Conservation (phyloP, 495 filamentous ascomycete species). For the Rhypophila decipiens region DNA sequence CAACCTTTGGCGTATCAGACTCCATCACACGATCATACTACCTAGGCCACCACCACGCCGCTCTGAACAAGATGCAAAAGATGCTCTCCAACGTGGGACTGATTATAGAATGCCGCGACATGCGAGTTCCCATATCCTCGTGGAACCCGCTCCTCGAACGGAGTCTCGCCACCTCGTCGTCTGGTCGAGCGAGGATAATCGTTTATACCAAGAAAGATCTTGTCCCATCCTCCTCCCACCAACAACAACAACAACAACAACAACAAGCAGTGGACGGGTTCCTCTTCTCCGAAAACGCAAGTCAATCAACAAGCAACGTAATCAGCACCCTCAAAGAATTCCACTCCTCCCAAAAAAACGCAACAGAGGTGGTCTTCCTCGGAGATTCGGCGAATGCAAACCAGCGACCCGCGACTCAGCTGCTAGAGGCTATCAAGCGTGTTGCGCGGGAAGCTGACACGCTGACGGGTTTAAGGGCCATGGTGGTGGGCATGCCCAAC, state of each 20-base stretch:
- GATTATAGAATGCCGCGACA: slow-evolving; percentile 92
- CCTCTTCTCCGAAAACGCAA: background rate
- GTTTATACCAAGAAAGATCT: slow-evolving; percentile 92
- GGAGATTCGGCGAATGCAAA: slow-evolving; percentile 33
- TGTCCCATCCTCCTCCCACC: slow-evolving; percentile 28
- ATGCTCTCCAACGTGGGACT: slow-evolving; percentile 76
- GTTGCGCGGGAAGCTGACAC: slow-evolving; percentile 25
- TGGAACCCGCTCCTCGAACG: slow-evolving; percentile 89
- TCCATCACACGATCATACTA: slow-evolving; percentile 86
- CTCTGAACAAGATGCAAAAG: slow-evolving; percentile 78
- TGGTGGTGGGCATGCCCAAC: slow-evolving; percentile 97
- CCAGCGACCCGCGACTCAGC: background rate
- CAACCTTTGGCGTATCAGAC: slow-evolving; percentile 53
- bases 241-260: background rate
- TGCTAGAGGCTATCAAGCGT: slow-evolving; percentile 28
- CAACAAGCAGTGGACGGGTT: background rate
- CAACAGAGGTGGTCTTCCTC: slow-evolving; percentile 52
- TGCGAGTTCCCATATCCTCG: slow-evolving; percentile 78
- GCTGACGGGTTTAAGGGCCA: slow-evolving; percentile 59
- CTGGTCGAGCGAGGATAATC: slow-evolving; percentile 58
- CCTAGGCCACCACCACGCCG: slow-evolving; percentile 87
- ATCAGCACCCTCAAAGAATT: slow-evolving; percentile 14
- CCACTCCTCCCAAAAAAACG: slow-evolving; percentile 18
- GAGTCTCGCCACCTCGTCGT: slow-evolving; percentile 48
- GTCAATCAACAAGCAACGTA: slow-evolving; percentile 4